Conservation (phyloP, 495 filamentous ascomycete genomes). For the Pyrenula aspistea region DNA sequence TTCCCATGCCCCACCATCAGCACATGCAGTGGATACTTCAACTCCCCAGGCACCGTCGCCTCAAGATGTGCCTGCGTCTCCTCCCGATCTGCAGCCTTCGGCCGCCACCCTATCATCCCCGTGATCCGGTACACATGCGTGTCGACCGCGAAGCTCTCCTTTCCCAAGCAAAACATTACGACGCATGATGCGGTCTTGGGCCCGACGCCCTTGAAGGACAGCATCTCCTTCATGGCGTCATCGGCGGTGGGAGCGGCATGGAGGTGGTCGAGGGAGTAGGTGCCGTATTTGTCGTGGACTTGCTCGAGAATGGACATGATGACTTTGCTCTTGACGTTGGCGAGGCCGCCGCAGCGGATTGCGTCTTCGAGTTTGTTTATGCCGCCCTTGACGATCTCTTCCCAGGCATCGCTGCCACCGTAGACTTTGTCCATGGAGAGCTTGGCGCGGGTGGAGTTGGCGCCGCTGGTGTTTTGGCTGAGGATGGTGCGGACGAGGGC, state of each 20-base stretch:
- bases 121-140: constrained; percentile 75
- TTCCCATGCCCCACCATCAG: constrained; percentile 82
- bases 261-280: constrained; percentile 66
- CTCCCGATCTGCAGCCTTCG: constrained; percentile 30
- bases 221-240: constrained; percentile 60
- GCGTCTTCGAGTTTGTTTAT: constrained; percentile 41
- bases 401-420: constrained; percentile 4
- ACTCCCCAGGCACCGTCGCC: constrained; percentile 63
- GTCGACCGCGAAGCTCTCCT: constrained; percentile 73
- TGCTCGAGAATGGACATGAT: constrained; percentile 75
- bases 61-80: constrained; percentile 71
- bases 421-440: neutral
- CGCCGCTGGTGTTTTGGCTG: constrained; percentile 61
- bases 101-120: constrained; percentile 80
- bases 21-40: constrained; percentile 85
- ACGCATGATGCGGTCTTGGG: constrained; percentile 88
- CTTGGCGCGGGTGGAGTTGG: constrained; percentile 38
- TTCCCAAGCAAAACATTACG: constrained; percentile 64
- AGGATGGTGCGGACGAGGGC: constrained; percentile 73
- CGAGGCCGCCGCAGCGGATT: constrained; percentile 53
- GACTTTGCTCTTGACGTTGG: constrained; percentile 56
- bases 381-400: constrained; percentile 59
- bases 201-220: constrained; percentile 73
- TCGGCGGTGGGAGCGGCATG: constrained; percentile 47
- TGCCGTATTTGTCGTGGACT: constrained; percentile 59